Evolutionary conservation across 2,329 filamentous ascomycete genomes (phyloP).

Genomic region (Cordyceps militaris): DNA sequence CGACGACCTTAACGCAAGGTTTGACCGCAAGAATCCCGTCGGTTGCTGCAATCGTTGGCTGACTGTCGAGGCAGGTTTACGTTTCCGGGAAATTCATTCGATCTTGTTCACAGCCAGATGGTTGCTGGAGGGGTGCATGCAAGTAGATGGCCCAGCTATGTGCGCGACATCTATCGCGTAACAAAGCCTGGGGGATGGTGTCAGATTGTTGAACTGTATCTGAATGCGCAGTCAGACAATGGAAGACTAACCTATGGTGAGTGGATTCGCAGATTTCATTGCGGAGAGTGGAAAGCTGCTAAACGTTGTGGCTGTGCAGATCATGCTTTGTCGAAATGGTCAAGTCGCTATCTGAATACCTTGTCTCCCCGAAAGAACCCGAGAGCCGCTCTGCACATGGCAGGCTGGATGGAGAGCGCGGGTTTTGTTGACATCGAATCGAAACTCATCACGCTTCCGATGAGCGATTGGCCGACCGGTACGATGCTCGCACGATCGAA

Average conservation of each 20-base stretch:
- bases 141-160: constrained; percentile 66
- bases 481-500: constrained; percentile 21
- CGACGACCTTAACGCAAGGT: constrained; percentile 63
- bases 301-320: constrained; percentile 29
- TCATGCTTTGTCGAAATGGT: constrained; percentile 63
- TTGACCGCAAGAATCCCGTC: constrained; percentile 18
- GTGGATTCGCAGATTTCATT: constrained; percentile 17
- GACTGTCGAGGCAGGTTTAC: constrained; percentile 43
- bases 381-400: constrained; percentile 54
- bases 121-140: constrained; percentile 65
- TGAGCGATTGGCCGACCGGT: constrained; percentile 65
- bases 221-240: constrained; percentile 79
- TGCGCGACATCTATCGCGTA: constrained; percentile 66
- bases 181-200: constrained; percentile 74
- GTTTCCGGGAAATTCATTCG: constrained; percentile 65
- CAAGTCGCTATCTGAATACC: constrained; percentile 53
- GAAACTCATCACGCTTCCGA: constrained; percentile 57
- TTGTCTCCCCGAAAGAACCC: constrained; percentile 60
- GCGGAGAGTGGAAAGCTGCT: background rate
- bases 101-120: constrained; percentile 74
- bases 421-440: constrained; percentile 64
- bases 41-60: background rate
- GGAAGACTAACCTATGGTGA: constrained; percentile 62
- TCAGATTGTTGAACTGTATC: constrained; percentile 83
- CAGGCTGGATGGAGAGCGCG: constrained; percentile 49